Evolutionary conservation across 1,284 basidiomycete species (phyloP), one percentile per base, ranked within the genome.

Genomic region (Filobasidium uniguttulatum): DNA sequence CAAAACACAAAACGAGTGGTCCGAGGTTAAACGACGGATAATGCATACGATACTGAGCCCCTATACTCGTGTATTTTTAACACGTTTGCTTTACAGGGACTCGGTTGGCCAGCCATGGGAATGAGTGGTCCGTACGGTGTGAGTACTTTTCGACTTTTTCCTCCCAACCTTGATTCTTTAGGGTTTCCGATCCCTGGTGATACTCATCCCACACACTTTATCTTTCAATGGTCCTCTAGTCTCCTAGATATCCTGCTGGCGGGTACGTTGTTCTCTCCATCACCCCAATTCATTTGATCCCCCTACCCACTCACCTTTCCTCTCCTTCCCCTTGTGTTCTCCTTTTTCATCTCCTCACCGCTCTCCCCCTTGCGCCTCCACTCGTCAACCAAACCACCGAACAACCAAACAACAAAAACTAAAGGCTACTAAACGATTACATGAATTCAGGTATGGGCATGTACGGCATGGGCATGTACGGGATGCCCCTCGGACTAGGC

Each of bases 231-330:
- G 33, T 12, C 30, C 20, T n/a, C 19, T 3, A 52, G 50, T 31
- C 50, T 12, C 50, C 50, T 36, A 26, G 50, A 15, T 52, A 52
- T 52, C 50, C 50, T 10, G 50, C 50, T 36, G 50, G 50, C 47
- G 50, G 50, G 50, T 52, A 17, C 41, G 50, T 36, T 26, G 6
- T 9, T 19, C 38, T 19, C 33, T 29, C 19, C 22, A 22, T 8
- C 22, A 22, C 33, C 12, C 15, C 15, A 17, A 10, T 22, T 17
- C 8, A 19, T 17, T 26, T n/a, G 19, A 5, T 12, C 14, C 14
- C 2, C 5, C 9, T 20, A 4, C n/a, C 33, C 22, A 19, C 25
- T 5, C 20, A 6, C 4, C 22, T 15, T n/a, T 4, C 1, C 12
- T 3, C n/a, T 29, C 33, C 20, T 15, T 17, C 15, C 35, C 5